Evolutionary conservation across 2,329 filamentous ascomycete species (phyloP), one percentile per base, ranked within the genome.

Genomic region (Aureobasidium pullulans): DNA sequence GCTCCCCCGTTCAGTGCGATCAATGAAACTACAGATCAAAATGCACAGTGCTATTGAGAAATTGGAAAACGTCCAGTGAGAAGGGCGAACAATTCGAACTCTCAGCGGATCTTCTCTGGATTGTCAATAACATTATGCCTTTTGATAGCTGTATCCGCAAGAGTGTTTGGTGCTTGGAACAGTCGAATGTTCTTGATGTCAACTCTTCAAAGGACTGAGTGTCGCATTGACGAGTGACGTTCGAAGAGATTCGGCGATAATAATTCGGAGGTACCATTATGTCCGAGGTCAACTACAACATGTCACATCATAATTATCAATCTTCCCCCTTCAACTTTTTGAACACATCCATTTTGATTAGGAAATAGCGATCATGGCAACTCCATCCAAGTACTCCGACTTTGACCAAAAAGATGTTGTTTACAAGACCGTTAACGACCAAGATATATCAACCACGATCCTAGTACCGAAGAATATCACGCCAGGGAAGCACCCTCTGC

Each of bases 371-470:
- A 46, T 9, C 1, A 59, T 59, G 57, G 19, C 47, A 3, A 19
- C 2, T 19, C 23, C 11, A 5, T 59, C 66, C 1, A 70, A 70
- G 19, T 72, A 76, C 53, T 66, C 68, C 46, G 70, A 65, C 54
- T 78, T 79, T 64, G 64, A 73, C 31, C 60, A 76, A 10, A 67
- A 75, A 60, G 70, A 72, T 16, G 67, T 72, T 4, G 64, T 66
- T 5, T 79, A 77, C 65, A 79, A 78, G 57, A 69, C 66, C 13
- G 66, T 77, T 48, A 63, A 66, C 43, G 64, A 69, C 50, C 72
- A 77, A 47, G 63, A 64, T 0, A 76, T 76, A 40, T 66, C 68
- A 16, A 68, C 68, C 4, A 73, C 68, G 29, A 64, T 79, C 19
- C 62, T 78, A 0, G 66, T 77, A 1, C 75, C 77, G 1, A 73